Base-by-base conservation (phyloP, 768 basidiomycete genomes). In the Serendipita sp. region DNA sequence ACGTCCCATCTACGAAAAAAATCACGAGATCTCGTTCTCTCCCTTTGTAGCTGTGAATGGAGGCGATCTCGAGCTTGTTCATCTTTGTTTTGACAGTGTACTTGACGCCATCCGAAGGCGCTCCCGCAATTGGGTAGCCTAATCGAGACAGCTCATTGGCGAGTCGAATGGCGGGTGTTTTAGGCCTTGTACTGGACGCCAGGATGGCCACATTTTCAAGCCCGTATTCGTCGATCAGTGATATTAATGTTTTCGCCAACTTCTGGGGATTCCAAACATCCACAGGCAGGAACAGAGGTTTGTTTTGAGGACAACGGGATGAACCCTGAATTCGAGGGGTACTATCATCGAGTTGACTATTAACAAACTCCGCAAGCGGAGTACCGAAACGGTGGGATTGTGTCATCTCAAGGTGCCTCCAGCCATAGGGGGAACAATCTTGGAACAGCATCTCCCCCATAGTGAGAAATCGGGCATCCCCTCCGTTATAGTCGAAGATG, bases 401-500 rank as follows among this genome's bases (percentile, higher is more conserved):
- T 5, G 46, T 32, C n/a, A 65, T 45, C n/a, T 48, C 15, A 15
- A 51, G 45, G 8, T 28, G 18, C 30, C 51, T 16, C 64, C 64
- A 65, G 3, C 45, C 13, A 54, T 52, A 32, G 4, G 64, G 64
- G 8, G 46, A 65, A 28, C 30, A 11, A 16, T 45, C 15, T 7
- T 34, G 52, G 34, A 48, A 65, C 30, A 54, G 13, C 5, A 11
- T 41, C 30, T 45, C 13, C 2, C 45, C 23, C 13, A 32, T 7
- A 4, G 8, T 16, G 15, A 65, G 36, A n/a, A 48, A 65, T 7
- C 64, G 52, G 2, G 64, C 44, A 44, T 65, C 64, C 3, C 46
- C 64, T 16, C 48, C 64, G 32, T 48, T 34, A 41, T 48, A 65
- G 28, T 65, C 64, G 64, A 36, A 51, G 46, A 65, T 65, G 38